Conservation (phyloP, 225 moss, liverwort and hornwort genomes). For the Polytrichum commune region DNA sequence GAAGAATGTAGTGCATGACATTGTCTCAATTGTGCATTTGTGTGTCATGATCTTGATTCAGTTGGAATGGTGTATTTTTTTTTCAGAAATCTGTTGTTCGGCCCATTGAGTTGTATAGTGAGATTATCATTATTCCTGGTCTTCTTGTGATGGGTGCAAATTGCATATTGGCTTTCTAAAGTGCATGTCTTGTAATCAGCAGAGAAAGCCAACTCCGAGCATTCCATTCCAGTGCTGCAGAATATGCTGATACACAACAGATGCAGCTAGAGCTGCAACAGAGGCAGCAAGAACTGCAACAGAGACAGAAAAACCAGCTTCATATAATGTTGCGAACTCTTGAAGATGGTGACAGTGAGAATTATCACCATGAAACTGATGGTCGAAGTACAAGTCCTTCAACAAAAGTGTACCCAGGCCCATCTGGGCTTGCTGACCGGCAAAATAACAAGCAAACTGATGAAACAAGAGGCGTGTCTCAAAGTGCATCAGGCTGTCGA, state of each 20-base stretch:
- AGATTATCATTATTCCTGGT: no score
- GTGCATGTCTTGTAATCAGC: constrained; percentile 47
- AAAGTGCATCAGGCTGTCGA: constrained; percentile 27
- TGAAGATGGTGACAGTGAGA: constrained; percentile 84
- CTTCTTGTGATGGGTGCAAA: no score
- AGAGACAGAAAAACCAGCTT: constrained; percentile 80
- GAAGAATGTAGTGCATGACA: no score
- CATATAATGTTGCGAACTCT: constrained; percentile 79
- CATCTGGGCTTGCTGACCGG: constrained; percentile 13
- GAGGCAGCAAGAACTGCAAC: constrained; percentile 47
- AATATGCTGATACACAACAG: constrained; percentile 70
- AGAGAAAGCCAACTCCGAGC: constrained; percentile 99
- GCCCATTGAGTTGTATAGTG: no score
- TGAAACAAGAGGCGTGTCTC: constrained; percentile 22
- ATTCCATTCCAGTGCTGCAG: constrained; percentile 93
- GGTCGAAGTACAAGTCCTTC: constrained; percentile 41
- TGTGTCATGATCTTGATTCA: no score
- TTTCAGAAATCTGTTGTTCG: no score
- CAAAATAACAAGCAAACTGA: constrained; percentile 21
- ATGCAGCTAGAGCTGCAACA: constrained; percentile 49
- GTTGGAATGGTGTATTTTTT: no score
- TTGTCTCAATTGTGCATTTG: no score
- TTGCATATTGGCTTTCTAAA: constrained; percentile 14
- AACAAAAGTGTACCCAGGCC: constrained; percentile 25
- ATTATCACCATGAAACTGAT: constrained; percentile 39